These are phyloP conservation scores for Przewalskia tangutica DNA, from an alignment of 257 asterid genomes.

Conservation along the genomic window DNA sequence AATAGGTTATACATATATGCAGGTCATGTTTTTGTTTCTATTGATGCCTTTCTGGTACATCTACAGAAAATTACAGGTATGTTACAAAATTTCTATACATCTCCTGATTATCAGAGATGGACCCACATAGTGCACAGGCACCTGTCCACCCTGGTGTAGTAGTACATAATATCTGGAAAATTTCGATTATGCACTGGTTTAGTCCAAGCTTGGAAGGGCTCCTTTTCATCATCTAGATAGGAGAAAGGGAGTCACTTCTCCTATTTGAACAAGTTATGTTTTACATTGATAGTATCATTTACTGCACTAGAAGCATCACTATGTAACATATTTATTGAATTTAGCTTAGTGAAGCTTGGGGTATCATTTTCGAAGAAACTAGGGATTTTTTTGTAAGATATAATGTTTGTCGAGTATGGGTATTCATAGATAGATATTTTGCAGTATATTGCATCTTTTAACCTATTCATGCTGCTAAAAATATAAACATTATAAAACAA, in stretches of 20 bases:
- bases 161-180: neutral
- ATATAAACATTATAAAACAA: neutral
- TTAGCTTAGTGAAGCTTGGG: neutral
- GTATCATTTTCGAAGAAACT: neutral
- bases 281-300: neutral
- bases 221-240: neutral
- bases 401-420: neutral
- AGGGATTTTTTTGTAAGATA: neutral
- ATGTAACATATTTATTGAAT: neutral
- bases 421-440: neutral
- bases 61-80: conserved; percentile 77
- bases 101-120: neutral
- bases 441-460: neutral
- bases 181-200: neutral
- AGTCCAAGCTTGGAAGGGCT: neutral
- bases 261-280: neutral
- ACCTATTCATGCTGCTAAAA: neutral
- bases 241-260: neutral
- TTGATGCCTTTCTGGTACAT: conserved; percentile 79
- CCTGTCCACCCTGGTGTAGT: neutral
- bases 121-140: neutral
- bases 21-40: conserved; percentile 68
- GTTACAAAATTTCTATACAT: conserved; percentile 10
- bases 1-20: conserved; percentile 14
- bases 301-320: neutral